Base-by-base conservation (phyloP, 2,329 filamentous ascomycete species). In the Monosporascus sp. region DNA sequence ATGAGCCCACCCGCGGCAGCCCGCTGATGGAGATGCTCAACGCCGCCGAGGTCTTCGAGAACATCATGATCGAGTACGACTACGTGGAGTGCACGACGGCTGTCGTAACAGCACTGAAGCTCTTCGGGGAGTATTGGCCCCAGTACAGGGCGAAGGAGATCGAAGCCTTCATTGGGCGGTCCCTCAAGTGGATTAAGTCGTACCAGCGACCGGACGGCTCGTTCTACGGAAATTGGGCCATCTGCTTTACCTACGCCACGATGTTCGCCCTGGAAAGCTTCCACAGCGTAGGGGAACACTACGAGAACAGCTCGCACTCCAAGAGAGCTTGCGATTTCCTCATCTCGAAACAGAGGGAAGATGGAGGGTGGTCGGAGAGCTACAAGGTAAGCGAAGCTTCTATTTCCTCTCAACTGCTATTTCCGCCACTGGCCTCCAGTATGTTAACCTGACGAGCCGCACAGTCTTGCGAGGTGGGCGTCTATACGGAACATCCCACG, bases 41-140 rank as follows among this genome's bases (percentile, higher is more conserved):
- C 65, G 93, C 93, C 0, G 94, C 94, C 1, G 94, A 99, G 69
- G 92, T 99, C 0, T 99, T 99, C 70, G 92, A 91, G 15, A 82
- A 86, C 20, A 99, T 99, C 73, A 99, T 99, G 94, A 87, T 99
- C 51, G 93, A 97, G 67, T 99, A 99, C 69, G 91, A 96, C 69
- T 97, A 99, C 66, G 91, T 93, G 0, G 94, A 99, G 71, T 99
- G 94, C 75, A 99, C 94, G 0, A 97, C 94, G 2, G 92, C 94
- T 1, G 91, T 91, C 31, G 88, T 99, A 3, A 97, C 90, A 1
- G 91, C 89, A 0, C 77, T 99, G 20, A 88, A 87, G 5, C 78
- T 93, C 2, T 97, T 97, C 76, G 82, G 83, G 60, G 80, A 87
- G 64, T 79, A 89, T 68, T 95, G 91, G 77, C 91, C 93, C 0